These are phyloP conservation scores for Carex kokanica DNA, from an alignment of 176 grass and related monocot genomes.

Conservation along the genomic window DNA sequence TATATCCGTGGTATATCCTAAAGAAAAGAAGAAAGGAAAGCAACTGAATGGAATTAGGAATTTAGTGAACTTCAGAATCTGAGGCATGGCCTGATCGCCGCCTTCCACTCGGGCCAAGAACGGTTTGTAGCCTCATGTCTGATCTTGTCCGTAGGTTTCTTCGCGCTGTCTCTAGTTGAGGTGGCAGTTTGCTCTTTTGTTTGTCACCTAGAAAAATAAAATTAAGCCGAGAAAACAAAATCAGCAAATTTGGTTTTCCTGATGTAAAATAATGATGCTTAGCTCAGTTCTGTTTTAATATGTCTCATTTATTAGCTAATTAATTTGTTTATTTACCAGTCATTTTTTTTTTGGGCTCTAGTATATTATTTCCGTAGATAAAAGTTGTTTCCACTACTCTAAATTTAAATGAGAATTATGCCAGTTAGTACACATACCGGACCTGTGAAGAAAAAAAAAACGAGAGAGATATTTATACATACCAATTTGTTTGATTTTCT, in stretches of 20 bases:
- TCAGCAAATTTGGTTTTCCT: not conserved
- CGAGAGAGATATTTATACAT: not conserved
- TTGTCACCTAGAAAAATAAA: slow-evolving; percentile 25
- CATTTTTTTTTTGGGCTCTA: not conserved
- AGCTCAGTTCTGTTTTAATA: not conserved
- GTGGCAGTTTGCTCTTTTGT: slow-evolving; percentile 30
- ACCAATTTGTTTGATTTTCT: slow-evolving; percentile 44
- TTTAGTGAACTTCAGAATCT: slow-evolving; percentile 54
- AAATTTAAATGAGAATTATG: not conserved
- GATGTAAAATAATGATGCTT: not conserved
- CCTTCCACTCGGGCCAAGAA: slow-evolving; percentile 17
- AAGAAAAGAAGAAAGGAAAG: slow-evolving; percentile 1
- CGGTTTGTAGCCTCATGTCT: slow-evolving; percentile 31
- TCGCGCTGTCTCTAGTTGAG: slow-evolving; percentile 1
- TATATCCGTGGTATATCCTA: slow-evolving; percentile 15
- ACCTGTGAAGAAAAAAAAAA: not conserved
- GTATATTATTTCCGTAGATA: not conserved
- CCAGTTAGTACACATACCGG: not conserved
- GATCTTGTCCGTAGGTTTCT: slow-evolving; percentile 37
- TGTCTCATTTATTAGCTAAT: not conserved
- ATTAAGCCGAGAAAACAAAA: not conserved
- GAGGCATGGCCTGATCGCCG: slow-evolving; percentile 42
- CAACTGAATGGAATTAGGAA: not conserved
- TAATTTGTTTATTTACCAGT: not conserved
- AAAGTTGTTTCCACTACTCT: not conserved